Conservation (phyloP, 2,329 filamentous ascomycete species). For the Pseudogymnoascus sp. region DNA sequence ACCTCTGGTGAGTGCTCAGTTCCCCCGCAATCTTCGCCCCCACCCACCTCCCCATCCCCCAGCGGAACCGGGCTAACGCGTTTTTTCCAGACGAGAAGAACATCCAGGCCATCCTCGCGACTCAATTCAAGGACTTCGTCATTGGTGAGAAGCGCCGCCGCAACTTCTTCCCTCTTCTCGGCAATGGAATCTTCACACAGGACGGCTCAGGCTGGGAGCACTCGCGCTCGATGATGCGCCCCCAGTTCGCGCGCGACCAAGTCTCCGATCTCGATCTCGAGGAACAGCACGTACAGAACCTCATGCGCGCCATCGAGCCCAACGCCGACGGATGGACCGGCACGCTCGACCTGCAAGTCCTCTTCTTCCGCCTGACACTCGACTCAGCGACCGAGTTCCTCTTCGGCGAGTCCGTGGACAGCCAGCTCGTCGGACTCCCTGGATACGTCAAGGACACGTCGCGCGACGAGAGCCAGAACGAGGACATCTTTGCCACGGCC, state of each 20-base stretch:
- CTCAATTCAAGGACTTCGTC: conserved; percentile 44
- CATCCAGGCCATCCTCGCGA: conserved; percentile 47
- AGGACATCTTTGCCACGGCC: conserved; percentile 37
- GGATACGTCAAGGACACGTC: conserved; percentile 2
- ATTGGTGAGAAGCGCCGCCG: conserved; percentile 47
- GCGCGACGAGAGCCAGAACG: background rate
- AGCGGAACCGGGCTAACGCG: conserved; percentile 31
- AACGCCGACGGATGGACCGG: conserved; percentile 41
- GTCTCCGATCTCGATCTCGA: conserved; percentile 63
- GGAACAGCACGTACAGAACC: conserved; percentile 57
- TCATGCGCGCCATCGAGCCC: conserved; percentile 52
- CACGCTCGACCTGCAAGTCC: conserved; percentile 51
- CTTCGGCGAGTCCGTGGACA: conserved; percentile 49
- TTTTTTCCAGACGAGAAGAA: conserved; percentile 34
- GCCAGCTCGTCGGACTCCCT: conserved; percentile 18
- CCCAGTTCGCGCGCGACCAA: conserved; percentile 48
- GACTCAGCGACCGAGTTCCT: conserved; percentile 47
- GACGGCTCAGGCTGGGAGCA: conserved; percentile 27
- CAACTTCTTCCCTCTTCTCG: conserved; percentile 37
- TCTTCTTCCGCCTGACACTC: conserved; percentile 56
- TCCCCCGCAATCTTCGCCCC: conserved; percentile 22
- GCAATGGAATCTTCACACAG: conserved; percentile 28
- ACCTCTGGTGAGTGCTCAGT: conserved; percentile 18
- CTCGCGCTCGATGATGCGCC: conserved; percentile 41
- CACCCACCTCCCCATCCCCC: conserved; percentile 40